Conservation (phyloP, 2,329 filamentous ascomycete species). For the Zalaria sp. region DNA sequence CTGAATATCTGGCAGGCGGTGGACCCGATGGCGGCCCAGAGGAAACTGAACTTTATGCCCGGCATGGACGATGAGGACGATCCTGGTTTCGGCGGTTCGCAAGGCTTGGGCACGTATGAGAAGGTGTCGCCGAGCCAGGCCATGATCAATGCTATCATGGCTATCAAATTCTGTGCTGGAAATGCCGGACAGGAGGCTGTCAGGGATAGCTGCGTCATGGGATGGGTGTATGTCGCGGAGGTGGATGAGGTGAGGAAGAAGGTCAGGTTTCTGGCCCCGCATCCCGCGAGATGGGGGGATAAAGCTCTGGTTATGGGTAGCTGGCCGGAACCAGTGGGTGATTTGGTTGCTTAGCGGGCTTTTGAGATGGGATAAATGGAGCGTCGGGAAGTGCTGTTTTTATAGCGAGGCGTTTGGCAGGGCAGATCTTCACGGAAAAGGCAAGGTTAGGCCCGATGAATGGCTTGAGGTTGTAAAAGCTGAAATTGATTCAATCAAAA, state of each 20-base stretch:
- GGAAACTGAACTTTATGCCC: constrained; percentile 19
- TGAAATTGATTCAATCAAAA: too few species aligned
- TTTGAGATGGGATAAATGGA: too few species aligned
- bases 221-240: constrained; percentile 84
- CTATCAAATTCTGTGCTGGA: constrained; percentile 58
- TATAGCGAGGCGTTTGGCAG: too few species aligned
- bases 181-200: constrained; percentile 59
- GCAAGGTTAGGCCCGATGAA: too few species aligned
- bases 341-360: constrained; percentile 44
- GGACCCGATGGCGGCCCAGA: constrained; percentile 4
- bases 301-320: constrained; percentile 69
- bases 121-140: constrained; percentile 49
- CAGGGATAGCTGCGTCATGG: constrained; percentile 71
- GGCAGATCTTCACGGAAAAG: background rate
- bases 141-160: constrained; percentile 70
- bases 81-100: background rate
- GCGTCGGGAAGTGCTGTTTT: too few species aligned
- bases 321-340: constrained; percentile 77
- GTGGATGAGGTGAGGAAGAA: constrained; percentile 75
- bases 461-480: too few species aligned
- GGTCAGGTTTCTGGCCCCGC: constrained; percentile 68
- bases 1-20: constrained; percentile 47
- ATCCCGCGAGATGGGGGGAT: constrained; percentile 66
- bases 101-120: constrained; percentile 9
- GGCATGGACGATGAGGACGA: constrained; percentile 35